Evolutionary conservation across 1,284 basidiomycete species (phyloP), one percentile per base, ranked within the genome.

Genomic region (Puccinia triticina): DNA sequence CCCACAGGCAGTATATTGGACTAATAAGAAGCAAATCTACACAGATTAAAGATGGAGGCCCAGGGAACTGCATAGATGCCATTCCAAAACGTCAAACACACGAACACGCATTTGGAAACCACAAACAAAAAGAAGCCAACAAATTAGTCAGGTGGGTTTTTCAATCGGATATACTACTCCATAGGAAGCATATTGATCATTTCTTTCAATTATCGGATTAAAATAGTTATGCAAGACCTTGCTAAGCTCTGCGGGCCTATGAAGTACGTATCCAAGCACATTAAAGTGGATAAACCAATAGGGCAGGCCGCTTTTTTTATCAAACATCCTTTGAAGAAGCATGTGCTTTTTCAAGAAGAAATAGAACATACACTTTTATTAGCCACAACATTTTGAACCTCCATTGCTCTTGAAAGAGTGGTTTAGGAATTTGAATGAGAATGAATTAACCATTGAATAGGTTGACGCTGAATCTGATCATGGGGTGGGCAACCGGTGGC

Each of bases 221-320:
- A 46, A 64, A 29, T 32, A 81, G 78, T 29, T 81, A 74, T 64
- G 69, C 67, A 43, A 81, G 71, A 71, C 78, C 78, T 14, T 81
- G 69, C 23, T 81, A 71, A 74, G 29, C 46, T 26, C 34, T n/a
- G n/a, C n/a, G n/a, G n/a, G n/a, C n/a, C n/a, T n/a, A n/a, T n/a
- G n/a, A n/a, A n/a, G n/a, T n/a, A n/a, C n/a, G n/a, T n/a, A n/a
- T n/a, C n/a, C n/a, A n/a, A n/a, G n/a, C n/a, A n/a, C n/a, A n/a
- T n/a, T n/a, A n/a, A n/a, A n/a, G n/a, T n/a, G n/a, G n/a, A n/a
- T n/a, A n/a, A n/a, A n/a, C n/a, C n/a, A 21, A 55, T 55, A n/a
- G 23, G 53, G 53, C 18, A 55, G 53, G 11, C 5, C 23, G 5
- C 5, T 55, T 16, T 55, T 55, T 55, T n/a, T 55, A n/a, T n/a